A percentile compares a stretch with the other conserved stretches of the same genome.
Conservation (phyloP, 345 rosid genomes). For the Atalantia buxifolia region DNA sequence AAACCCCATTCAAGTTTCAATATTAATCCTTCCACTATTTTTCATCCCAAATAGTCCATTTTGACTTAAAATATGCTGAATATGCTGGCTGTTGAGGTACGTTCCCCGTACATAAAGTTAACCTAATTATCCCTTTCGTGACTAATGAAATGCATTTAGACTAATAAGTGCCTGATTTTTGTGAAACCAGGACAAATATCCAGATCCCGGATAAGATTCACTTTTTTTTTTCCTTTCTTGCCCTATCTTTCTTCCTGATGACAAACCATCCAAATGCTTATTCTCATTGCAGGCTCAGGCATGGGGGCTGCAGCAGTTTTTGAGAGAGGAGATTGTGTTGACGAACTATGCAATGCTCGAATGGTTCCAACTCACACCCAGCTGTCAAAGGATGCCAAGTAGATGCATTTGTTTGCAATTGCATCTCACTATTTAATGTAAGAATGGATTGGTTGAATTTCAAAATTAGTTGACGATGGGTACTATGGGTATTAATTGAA, state of each 20-base stretch:
- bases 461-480: background rate
- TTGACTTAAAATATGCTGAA: background rate
- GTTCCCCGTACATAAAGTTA: background rate
- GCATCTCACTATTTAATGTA: background rate
- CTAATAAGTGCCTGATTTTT: background rate
- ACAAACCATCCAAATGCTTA: background rate
- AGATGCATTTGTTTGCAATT: background rate
- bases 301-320: slow-evolving; percentile 96
- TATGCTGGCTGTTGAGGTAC: background rate
- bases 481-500: background rate
- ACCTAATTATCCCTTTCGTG: background rate
- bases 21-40: background rate
- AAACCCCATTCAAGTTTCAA: slow-evolving; percentile 39
- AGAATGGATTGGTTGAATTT: background rate
- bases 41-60: background rate
- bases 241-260: background rate
- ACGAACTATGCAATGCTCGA: slow-evolving; percentile 46
- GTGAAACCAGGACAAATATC: background rate
- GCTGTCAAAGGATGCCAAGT: slow-evolving; percentile 38
- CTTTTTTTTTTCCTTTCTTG: background rate
- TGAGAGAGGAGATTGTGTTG: slow-evolving; percentile 70
- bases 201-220: background rate
- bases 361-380: slow-evolving; percentile 22
- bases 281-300: slow-evolving; percentile 49
- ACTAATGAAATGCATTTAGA: background rate